These are phyloP conservation scores for Xylaria hypoxylon DNA, from an alignment of 2,329 filamentous ascomycete species.

Conservation along the genomic window DNA sequence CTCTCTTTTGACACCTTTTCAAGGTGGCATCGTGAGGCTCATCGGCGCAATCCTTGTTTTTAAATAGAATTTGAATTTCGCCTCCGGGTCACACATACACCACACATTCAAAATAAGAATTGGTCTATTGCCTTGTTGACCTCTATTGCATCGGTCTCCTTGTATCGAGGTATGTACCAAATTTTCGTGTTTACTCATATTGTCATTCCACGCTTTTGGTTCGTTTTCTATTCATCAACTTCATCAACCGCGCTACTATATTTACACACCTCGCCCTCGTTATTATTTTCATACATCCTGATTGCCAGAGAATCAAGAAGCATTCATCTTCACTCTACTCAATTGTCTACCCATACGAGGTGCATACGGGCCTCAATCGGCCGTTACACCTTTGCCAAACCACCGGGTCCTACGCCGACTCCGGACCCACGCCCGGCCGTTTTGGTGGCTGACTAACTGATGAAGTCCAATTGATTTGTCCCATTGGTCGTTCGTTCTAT, in stretches of 20 bases:
- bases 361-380: not conserved
- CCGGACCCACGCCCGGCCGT: conserved; percentile 33
- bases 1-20: conserved; percentile 23
- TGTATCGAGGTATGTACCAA: conserved; percentile 22
- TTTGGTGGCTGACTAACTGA: conserved; percentile 15
- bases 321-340: not conserved
- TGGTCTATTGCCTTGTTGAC: not conserved
- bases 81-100: not conserved
- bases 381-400: conserved; percentile 11
- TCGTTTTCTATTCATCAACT: not conserved
- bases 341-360: not conserved
- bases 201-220: not conserved
- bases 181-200: not conserved
- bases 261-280: not conserved
- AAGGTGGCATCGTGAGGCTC: conserved; percentile 44
- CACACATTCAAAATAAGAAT: not conserved
- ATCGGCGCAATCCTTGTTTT: conserved; percentile 38
- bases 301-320: not conserved
- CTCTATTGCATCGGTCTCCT: not conserved
- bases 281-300: not conserved
- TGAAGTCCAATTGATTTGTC: conserved; percentile 16
- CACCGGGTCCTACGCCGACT: conserved; percentile 23
- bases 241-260: not conserved
- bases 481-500: conserved; percentile 35
- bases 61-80: conserved; percentile 46